Base-by-base conservation (phyloP, 345 rosid genomes). In the Citrus trifoliata region DNA sequence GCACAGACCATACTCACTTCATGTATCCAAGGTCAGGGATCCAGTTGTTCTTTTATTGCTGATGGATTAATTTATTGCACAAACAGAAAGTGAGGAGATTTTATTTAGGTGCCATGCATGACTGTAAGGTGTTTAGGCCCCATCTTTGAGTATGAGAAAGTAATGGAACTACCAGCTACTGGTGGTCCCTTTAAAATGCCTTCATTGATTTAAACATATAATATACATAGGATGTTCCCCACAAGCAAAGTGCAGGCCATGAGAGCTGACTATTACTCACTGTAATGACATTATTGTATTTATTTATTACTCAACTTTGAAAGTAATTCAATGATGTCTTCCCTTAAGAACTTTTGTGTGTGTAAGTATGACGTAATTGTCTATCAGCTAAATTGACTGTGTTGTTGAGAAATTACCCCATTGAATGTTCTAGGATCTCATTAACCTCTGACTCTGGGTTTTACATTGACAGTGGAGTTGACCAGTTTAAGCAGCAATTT, bases 21-120 rank as follows among this genome's bases (percentile, higher is more conserved):
- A 85, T 96, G 84, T 95, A 95, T 80, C 98, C 98, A 75, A 95
- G 98, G 98, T 93, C 30, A 85, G 85, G 70, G 71, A 79, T 59
- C 40, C 30, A 71, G 48, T 16, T 61, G 35, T n/a, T 62, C 55
- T 62, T 60, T 27, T n/a, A 28, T 19, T 53, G 33, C 64, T 16
- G 24, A 21, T 10, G 18, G 21, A 46, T 63, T 48, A 61, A 51
- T 64, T 75, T 30, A 13, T 48, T 48, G 48, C 76, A 32, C 40
- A 75, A 64, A 64, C 62, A 48, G 30, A 35, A 75, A 28, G 27
- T 40, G 38, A 27, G 42, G 78, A 75, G 51, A 10, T 59, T 61
- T 64, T 51, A 12, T 30, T 38, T 16, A 40, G 22, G 28, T 37
- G 28, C 27, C 37, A 73, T 38, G 37, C 38, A 19, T 3, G 12